A percentile compares a stretch with the other conserved stretches of the same genome.
These are phyloP conservation scores for Murraya paniculata DNA, from an alignment of 345 rosid species.

Conservation along the genomic window DNA sequence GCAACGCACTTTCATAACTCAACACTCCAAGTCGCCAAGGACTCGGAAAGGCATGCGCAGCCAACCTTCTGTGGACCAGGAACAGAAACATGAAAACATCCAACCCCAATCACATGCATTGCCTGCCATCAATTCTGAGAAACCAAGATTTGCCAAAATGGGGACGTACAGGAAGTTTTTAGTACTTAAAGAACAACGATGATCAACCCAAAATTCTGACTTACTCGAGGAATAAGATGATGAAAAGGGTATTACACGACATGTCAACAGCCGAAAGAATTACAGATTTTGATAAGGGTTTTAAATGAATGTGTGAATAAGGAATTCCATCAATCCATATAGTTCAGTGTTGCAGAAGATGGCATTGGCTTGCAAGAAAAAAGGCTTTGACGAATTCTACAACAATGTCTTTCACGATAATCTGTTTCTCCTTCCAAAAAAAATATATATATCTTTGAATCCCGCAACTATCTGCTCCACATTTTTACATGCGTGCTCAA, in stretches of 20 bases:
- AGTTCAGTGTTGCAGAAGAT: not conserved
- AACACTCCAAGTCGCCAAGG: not conserved
- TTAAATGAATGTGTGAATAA: not conserved
- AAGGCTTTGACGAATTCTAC: not conserved
- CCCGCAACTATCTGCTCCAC: not conserved
- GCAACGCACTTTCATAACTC: not conserved
- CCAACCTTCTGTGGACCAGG: not conserved
- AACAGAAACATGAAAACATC: not conserved
- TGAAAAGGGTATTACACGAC: not conserved
- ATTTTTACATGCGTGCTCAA: constrained; percentile 25
- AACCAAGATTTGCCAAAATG: not conserved
- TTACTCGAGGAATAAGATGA: not conserved
- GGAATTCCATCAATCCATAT: not conserved
- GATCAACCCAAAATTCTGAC: not conserved
- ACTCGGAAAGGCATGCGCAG: not conserved
- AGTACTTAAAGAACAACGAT: not conserved
- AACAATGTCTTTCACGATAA: not conserved
- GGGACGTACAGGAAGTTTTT: not conserved
- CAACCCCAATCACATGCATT: not conserved
- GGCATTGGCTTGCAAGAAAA: not conserved
- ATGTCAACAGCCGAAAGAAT: not conserved
- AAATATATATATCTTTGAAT: not conserved
- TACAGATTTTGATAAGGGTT: not conserved
- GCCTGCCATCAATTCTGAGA: not conserved
- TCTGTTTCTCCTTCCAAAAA: not conserved